Evolutionary conservation across 305 asterid genomes (phyloP), one percentile per base, ranked within the genome.

Genomic region (Rubia occidens): DNA sequence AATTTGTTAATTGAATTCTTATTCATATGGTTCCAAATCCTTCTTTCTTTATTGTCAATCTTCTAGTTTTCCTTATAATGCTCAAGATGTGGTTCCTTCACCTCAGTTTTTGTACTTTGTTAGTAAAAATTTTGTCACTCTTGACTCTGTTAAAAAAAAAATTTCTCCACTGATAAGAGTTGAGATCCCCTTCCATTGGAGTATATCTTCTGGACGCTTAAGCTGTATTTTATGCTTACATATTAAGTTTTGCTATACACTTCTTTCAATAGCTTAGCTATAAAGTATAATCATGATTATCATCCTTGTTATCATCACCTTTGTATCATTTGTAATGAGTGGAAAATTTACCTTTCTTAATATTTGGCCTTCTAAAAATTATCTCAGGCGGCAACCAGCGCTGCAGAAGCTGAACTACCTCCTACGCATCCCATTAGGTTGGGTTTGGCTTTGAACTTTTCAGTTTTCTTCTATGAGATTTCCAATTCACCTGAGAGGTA

Each of bases 391-490:
- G 97, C 97, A 43, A 91, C 91, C 64, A 80, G 80, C 58, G 69
- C 90, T 63, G 91, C 95, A 6, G 91, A 85, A 78, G 82, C 85
- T 29, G 97, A 86, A 71, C 78, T 91, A 70, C 86, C 96, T 67
- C 91, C 97, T 29, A 91, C 97, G 4, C 96, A 91, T 79, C 96
- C 96, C 59, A 89, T 91, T 77, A 88, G 97, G 45, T 64, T 91
- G 96, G 97, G 97, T 4, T 73, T 89, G 88, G 97, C 96, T 74
- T 82, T 91, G 85, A 91, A 91, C 72, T 89, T 89, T 79, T 91
- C 97, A 18, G 97, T 91, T 71, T 91, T 89, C 86, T 89, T 80
- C 83, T 91, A 91, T 65, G 97, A 91, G 83, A 91, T 91, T 74
- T 72, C 85, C 82, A 87, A 89, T 76, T 81, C 95, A 26, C 89